Percentiles rank a stretch among this genome's conserved stretches.
Evolutionary conservation across 1,284 basidiomycete species (phyloP).

Genomic region (Pascua sp.): DNA sequence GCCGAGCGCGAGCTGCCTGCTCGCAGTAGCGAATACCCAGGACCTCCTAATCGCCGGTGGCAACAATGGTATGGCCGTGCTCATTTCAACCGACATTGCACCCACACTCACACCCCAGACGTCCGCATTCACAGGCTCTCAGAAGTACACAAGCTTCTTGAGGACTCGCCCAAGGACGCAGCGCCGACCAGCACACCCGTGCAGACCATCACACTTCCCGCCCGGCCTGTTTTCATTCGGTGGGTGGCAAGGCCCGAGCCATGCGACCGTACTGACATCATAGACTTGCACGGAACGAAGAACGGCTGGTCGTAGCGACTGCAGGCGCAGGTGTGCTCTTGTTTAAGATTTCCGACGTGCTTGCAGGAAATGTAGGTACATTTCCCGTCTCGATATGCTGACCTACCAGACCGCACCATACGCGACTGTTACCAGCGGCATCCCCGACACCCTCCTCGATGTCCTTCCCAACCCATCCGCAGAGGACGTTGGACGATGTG

Average conservation of each 20-base stretch:
- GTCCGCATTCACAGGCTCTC: slow-evolving; percentile 39
- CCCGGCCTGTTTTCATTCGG: slow-evolving; percentile 46
- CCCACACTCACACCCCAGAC: slow-evolving; percentile 19
- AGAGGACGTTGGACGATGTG: slow-evolving; percentile 17
- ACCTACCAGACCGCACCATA: slow-evolving; percentile 34
- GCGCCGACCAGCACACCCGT: slow-evolving; percentile 24
- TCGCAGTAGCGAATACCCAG: slow-evolving; percentile 47
- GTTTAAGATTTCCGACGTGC: slow-evolving; percentile 34
- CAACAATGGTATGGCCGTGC: slow-evolving; percentile 14
- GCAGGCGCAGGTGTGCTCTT: slow-evolving; percentile 27
- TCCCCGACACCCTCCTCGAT: slow-evolving; percentile 39
- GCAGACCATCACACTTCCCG: slow-evolving; percentile 27
- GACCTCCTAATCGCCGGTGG: slow-evolving; percentile 49
- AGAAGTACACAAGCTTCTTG: slow-evolving; percentile 32
- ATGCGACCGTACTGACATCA: neutral
- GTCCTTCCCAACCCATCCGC: slow-evolving; percentile 52
- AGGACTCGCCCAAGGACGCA: slow-evolving; percentile 31
- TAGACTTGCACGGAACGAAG: slow-evolving; percentile 42
- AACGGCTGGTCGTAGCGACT: slow-evolving; percentile 37
- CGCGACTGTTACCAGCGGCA: slow-evolving; percentile 31
- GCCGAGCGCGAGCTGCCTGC: slow-evolving; percentile 44
- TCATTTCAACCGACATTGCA: neutral
- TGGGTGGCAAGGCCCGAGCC: slow-evolving; percentile 12
- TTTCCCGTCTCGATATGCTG: neutral
- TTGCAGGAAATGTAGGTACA: slow-evolving; percentile 38